A percentile compares a stretch with the other conserved stretches of the same genome.
Evolutionary conservation across 305 asterid genomes (phyloP).

Genomic region (Fraxinus platypoda): DNA sequence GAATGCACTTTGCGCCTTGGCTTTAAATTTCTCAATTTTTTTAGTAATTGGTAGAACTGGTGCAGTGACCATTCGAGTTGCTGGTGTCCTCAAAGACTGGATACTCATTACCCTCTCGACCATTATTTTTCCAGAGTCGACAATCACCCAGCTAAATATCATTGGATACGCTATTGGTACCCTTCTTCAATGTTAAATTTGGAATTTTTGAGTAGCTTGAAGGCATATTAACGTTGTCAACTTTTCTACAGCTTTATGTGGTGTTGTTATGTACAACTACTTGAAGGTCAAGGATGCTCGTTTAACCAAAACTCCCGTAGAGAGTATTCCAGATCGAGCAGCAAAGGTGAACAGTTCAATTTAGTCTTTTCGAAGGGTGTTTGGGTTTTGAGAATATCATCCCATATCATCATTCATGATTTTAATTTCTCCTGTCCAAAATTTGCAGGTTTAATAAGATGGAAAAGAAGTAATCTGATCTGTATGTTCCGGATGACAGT

Average conservation of each 20-base stretch:
- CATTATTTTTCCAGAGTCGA: slow-evolving; percentile 84
- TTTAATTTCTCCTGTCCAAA: background rate
- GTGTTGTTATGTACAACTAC: slow-evolving; percentile 71
- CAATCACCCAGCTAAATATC: slow-evolving; percentile 76
- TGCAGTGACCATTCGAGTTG: slow-evolving; percentile 95
- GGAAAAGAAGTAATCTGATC: slow-evolving; percentile 42
- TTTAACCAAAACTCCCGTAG: slow-evolving; percentile 41
- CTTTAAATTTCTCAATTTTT: slow-evolving; percentile 94
- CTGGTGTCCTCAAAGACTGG: slow-evolving; percentile 98
- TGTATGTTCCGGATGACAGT: slow-evolving; percentile 37
- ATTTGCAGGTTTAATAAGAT: slow-evolving; percentile 14
- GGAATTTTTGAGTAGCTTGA: slow-evolving; percentile 5
- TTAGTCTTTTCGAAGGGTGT: background rate
- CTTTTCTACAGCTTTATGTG: slow-evolving; percentile 65
- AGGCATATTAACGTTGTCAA: slow-evolving; percentile 14
- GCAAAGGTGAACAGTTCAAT: slow-evolving; percentile 32
- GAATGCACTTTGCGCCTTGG: slow-evolving; percentile 95
- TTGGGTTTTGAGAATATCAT: background rate
- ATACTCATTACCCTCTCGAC: slow-evolving; percentile 93
- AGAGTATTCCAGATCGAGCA: slow-evolving; percentile 36
- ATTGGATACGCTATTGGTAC: slow-evolving; percentile 93
- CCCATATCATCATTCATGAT: background rate
- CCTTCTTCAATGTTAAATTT: slow-evolving; percentile 22
- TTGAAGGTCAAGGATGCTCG: slow-evolving; percentile 54
- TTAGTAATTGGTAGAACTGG: slow-evolving; percentile 96